phyloP scores from a whole-genome alignment of 2,329 filamentous ascomycete genomes.

The Alternaria alternata region DNA sequence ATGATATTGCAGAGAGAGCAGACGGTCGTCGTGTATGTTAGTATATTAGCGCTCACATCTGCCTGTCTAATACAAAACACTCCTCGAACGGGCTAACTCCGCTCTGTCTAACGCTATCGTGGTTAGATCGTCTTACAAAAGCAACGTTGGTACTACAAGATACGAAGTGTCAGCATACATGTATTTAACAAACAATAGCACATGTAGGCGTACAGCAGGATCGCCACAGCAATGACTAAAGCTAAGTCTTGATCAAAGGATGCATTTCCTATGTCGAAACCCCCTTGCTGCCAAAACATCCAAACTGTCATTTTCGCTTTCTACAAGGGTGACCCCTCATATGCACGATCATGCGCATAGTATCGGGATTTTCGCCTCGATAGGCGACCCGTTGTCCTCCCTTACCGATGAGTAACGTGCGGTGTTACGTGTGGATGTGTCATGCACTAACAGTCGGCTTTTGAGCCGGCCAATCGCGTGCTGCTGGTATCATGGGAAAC shows the following conservation, averaged over 20 bases:
- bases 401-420: constrained; percentile 1
- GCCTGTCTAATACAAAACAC: neutral
- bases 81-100: neutral
- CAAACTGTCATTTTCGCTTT: neutral
- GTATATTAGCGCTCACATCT: neutral
- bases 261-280: neutral
- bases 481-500: neutral
- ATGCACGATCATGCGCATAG: constrained; percentile 3
- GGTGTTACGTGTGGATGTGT: neutral
- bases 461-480: neutral
- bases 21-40: neutral
- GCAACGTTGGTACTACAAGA: neutral
- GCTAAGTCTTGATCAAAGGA: neutral
- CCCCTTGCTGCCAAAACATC: neutral
- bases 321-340: neutral
- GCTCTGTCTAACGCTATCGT: neutral
- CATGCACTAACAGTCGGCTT: neutral
- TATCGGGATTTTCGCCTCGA: neutral
- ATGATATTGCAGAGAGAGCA: neutral
- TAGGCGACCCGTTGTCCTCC: neutral
- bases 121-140: neutral
- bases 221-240: neutral
- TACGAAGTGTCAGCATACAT: neutral
- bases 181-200: neutral
- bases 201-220: neutral